Evolutionary conservation across 2,329 filamentous ascomycete species (phyloP).

Genomic region (Trichoderma aggressivum): DNA sequence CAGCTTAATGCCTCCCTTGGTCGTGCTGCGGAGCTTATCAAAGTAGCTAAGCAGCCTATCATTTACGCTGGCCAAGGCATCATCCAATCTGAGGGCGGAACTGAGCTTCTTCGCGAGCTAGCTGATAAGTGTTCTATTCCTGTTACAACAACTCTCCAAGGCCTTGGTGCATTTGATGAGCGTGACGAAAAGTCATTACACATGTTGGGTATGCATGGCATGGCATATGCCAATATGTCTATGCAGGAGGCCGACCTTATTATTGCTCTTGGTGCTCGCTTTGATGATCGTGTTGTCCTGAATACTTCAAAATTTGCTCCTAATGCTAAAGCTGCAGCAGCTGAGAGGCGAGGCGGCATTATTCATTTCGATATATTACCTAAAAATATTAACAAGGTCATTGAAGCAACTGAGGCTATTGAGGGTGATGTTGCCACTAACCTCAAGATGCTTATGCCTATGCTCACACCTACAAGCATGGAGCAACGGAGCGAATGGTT

Average conservation of each 20-base stretch:
- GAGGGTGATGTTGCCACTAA: too few species aligned
- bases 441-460: too few species aligned
- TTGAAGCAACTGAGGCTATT: too few species aligned
- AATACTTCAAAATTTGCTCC: constrained; percentile 85
- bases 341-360: constrained; percentile 59
- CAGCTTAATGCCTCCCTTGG: constrained; percentile 70
- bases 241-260: constrained; percentile 82
- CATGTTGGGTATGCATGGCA: constrained; percentile 98
- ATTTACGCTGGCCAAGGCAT: constrained; percentile 89
- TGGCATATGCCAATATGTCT: constrained; percentile 94
- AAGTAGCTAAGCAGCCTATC: constrained; percentile 86
- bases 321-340: constrained; percentile 76
- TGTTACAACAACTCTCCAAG: constrained; percentile 83
- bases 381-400: too few species aligned
- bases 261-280: constrained; percentile 59
- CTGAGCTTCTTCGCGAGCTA: too few species aligned
- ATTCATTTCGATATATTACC: too few species aligned
- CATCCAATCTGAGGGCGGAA: too few species aligned
- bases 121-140: too few species aligned
- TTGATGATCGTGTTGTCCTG: constrained; percentile 76
- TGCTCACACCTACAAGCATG: too few species aligned
- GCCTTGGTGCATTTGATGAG: constrained; percentile 88
- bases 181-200: constrained; percentile 90
- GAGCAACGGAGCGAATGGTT: too few species aligned
- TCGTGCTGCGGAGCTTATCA: constrained; percentile 78